Percentiles rank a stretch among this genome's conserved stretches.
These are phyloP conservation scores for Rhytidiadelphus loreus DNA, from an alignment of 225 moss, liverwort and hornwort genomes.

Conservation along the genomic window DNA sequence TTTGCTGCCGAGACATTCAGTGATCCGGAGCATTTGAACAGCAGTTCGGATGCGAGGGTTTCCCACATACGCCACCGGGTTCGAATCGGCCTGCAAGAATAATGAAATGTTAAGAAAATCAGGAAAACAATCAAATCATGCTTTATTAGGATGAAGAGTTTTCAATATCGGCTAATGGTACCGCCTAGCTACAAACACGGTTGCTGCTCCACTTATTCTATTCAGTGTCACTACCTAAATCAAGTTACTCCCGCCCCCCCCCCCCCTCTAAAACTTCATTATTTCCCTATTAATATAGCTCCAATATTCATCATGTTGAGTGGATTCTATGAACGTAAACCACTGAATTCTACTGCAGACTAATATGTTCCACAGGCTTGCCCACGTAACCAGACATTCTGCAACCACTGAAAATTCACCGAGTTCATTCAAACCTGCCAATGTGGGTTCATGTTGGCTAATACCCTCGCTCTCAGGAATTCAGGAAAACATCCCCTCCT, in stretches of 20 bases:
- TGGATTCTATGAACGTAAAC: neutral
- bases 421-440: neutral
- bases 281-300: neutral
- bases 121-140: neutral
- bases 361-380: neutral
- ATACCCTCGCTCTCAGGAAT: neutral
- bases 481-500: neutral
- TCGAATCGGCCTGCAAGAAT: slow-evolving; percentile 35
- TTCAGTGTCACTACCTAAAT: neutral
- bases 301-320: neutral
- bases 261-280: no score
- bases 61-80: slow-evolving; percentile 59
- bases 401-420: neutral
- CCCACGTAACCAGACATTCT: neutral
- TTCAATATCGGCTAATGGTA: neutral
- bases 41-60: slow-evolving; percentile 84
- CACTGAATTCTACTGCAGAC: neutral
- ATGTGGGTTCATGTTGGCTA: neutral
- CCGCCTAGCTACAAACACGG: neutral
- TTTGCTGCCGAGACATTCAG: slow-evolving; percentile 47
- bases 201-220: neutral
- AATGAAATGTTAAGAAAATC: neutral
- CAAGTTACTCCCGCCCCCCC: neutral
- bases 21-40: slow-evolving; percentile 49
- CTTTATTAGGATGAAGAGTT: neutral